Evolutionary conservation across 768 basidiomycete genomes (phyloP).

Genomic region (Phylloporus sp.): DNA sequence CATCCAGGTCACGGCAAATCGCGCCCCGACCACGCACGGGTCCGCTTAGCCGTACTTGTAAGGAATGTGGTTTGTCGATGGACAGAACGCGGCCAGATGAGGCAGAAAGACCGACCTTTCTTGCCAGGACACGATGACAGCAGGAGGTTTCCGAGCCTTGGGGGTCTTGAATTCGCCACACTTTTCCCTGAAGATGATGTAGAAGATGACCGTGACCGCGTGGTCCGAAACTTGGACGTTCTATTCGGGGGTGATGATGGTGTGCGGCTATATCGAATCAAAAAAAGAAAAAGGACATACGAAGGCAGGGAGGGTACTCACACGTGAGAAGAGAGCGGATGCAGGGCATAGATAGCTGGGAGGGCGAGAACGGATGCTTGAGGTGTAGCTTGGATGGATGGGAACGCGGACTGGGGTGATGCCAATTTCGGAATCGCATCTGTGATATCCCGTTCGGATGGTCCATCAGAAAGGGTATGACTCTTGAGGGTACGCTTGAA

Average conservation of each 20-base stretch:
- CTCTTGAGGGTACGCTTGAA: slow-evolving; percentile 20
- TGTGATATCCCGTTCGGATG: not conserved
- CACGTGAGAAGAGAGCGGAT: slow-evolving; percentile 14
- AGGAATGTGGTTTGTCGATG: not conserved
- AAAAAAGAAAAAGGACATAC: not conserved
- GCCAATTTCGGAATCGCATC: slow-evolving; percentile 1
- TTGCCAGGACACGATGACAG: slow-evolving; percentile 94
- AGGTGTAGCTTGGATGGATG: slow-evolving; percentile 1
- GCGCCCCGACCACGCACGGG: slow-evolving; percentile 75
- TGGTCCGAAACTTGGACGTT: slow-evolving; percentile 8
- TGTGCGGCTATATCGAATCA: slow-evolving; percentile 13
- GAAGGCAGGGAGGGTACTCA: slow-evolving; percentile 3
- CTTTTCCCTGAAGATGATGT: slow-evolving; percentile 4
- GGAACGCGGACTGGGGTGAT: not conserved
- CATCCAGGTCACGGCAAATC: slow-evolving; percentile 77
- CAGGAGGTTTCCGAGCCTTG: slow-evolving; percentile 75
- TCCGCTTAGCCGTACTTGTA: slow-evolving; percentile 64
- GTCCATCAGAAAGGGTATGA: not conserved
- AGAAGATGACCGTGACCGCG: slow-evolving; percentile 4
- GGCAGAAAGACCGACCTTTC: slow-evolving; percentile 51
- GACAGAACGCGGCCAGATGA: not conserved
- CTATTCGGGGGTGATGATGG: slow-evolving; percentile 19
- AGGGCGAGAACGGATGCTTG: slow-evolving; percentile 13
- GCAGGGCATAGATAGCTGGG: slow-evolving; percentile 10
- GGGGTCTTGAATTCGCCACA: slow-evolving; percentile 16